Evolutionary conservation across 225 moss, liverwort and hornwort genomes (phyloP).

Genomic region (Physcomitrium patens): DNA sequence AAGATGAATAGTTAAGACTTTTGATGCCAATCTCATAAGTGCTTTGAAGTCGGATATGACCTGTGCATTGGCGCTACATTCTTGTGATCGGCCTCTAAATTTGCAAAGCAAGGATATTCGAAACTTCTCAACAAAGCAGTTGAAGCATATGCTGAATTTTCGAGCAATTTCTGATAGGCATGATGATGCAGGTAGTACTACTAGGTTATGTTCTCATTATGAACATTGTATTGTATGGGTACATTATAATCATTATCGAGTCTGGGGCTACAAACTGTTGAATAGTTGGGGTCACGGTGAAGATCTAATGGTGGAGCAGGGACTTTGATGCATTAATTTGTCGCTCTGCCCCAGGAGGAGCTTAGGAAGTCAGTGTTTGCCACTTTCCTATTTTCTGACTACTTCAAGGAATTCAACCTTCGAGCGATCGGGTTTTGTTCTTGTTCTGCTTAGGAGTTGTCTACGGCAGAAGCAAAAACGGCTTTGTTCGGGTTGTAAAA

Average conservation of each 20-base stretch:
- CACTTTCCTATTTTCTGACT: background rate
- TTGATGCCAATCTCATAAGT: constrained; percentile 32
- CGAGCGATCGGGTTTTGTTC: background rate
- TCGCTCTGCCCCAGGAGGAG: background rate
- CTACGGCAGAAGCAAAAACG: background rate
- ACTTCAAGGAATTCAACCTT: background rate
- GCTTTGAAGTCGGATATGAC: constrained; percentile 28
- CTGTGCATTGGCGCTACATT: constrained; percentile 12
- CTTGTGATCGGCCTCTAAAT: constrained; percentile 17
- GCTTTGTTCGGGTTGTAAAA: background rate
- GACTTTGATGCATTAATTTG: background rate
- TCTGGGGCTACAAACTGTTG: constrained; percentile 20
- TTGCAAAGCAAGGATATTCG: constrained; percentile 28
- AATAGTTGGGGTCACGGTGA: background rate
- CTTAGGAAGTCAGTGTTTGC: background rate
- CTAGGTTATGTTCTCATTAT: constrained; percentile 15
- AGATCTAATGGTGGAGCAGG: constrained; percentile 9
- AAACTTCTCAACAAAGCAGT: constrained; percentile 12
- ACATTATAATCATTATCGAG: background rate
- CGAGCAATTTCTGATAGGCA: constrained; percentile 15
- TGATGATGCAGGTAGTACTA: constrained; percentile 27
- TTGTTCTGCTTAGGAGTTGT: background rate
- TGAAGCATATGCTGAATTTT: constrained; percentile 30
- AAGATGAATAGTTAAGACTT: constrained; percentile 32
- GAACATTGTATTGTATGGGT: constrained; percentile 9